Base-by-base conservation (phyloP, 169 alveolate species). In the Plasmodium billcollinsi region DNA sequence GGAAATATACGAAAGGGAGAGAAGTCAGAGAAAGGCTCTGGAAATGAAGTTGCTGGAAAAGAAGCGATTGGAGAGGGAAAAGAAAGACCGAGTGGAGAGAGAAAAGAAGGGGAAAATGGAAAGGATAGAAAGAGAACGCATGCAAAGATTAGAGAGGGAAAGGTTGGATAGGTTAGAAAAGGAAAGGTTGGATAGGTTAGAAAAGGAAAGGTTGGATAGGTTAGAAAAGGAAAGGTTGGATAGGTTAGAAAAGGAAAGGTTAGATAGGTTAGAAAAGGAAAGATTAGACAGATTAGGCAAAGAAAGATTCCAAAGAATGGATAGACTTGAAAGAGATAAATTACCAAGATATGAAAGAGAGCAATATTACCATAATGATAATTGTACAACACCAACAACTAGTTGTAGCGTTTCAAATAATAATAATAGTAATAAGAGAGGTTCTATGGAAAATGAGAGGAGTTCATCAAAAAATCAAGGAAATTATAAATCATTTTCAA, bases 31-130 rank as follows among this genome's bases (percentile, higher is more conserved):
- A 29, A 83, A 83, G 73, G 91, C 91, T n/a, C n/a, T 83, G 14
- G 91, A 83, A 63, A 83, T 83, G 72, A 83, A 83, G 15, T 20
- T 83, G 21, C 43, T 83, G 78, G 91, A 83, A 56, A 67, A 83
- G 52, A 83, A 83, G 65, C 70, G 71, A 2, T 26, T 73, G 20
- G 88, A 73, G 33, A 73, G 61, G 71, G 88, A 73, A 33, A 52
- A 58, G 39, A 11, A 26, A 62, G 88, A 73, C 11, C 49, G 83
- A 24, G 14, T 72, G 18, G 83, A 72, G 29, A 49, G 69, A 18
- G 83, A 72, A 20, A 49, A 54, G 24, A 58, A 26, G 20, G 88
- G 59, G 18, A 45, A 72, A 15, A 11, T 70, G 4, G 80, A 74
- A 58, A 52, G 86, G 61, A 58, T 24, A 58, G 20, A 45, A 56